A percentile compares a stretch with the other conserved stretches of the same genome.
phyloP scores from a whole-genome alignment of 345 rosid genomes.

The Populus davidiana region DNA sequence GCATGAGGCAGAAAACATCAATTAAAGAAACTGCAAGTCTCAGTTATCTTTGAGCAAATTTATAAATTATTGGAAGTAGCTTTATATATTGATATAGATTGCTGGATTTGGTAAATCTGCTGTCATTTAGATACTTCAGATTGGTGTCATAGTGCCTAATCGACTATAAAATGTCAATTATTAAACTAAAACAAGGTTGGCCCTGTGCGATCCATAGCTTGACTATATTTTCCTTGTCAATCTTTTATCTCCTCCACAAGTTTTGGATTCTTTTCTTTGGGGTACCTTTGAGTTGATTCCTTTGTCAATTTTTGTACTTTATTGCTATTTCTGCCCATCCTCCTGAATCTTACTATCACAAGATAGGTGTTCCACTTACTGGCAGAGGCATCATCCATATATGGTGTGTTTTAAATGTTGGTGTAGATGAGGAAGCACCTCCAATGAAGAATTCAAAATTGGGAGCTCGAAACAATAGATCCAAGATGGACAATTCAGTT shows the following conservation, averaged over 20 bases:
- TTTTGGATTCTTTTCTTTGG: no score
- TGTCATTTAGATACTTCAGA: no score
- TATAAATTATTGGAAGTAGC: background rate
- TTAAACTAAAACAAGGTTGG: no score
- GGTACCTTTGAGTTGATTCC: no score
- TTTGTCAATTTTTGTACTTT: constrained; percentile 30
- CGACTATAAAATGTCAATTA: no score
- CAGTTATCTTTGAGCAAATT: no score
- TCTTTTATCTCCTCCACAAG: no score
- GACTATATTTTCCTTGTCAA: no score
- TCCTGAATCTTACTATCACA: constrained; percentile 63
- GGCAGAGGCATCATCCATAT: constrained; percentile 87
- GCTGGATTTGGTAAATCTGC: background rate
- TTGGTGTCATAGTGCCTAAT: no score
- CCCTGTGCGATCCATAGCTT: no score
- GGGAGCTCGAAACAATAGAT: constrained; percentile 41
- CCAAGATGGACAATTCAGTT: constrained; percentile 54
- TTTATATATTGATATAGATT: no score
- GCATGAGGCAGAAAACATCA: background rate
- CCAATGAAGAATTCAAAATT: constrained; percentile 23
- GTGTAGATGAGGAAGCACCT: constrained; percentile 29
- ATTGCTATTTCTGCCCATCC: constrained; percentile 93
- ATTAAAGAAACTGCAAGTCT: background rate
- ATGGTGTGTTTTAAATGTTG: constrained; percentile 62
- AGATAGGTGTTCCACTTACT: constrained; percentile 58